phyloP scores from a whole-genome alignment of 2,329 filamentous ascomycete species.

The Stachybotrys chartarum region DNA sequence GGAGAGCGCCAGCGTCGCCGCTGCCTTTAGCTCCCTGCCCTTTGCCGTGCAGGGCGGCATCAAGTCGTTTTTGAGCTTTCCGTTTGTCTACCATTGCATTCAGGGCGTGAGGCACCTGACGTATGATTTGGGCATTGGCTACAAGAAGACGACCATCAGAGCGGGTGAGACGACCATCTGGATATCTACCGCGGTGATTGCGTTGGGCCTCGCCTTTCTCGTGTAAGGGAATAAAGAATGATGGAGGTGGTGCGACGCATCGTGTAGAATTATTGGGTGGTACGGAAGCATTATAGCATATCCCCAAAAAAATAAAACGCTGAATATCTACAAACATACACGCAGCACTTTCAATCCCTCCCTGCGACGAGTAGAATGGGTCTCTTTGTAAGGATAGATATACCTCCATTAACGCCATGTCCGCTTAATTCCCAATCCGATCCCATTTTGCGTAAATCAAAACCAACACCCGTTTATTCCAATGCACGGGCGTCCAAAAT shows the following conservation, averaged over 20 bases:
- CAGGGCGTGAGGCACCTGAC: slow-evolving; percentile 49
- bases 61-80: slow-evolving; percentile 51
- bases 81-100: slow-evolving; percentile 50
- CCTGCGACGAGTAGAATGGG: neutral
- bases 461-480: slow-evolving; percentile 24
- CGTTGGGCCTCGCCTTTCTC: slow-evolving; percentile 40
- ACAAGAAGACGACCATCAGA: slow-evolving; percentile 38
- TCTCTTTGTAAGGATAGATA: too few species aligned
- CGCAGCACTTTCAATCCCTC: neutral
- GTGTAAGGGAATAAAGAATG: slow-evolving; percentile 23
- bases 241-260: neutral
- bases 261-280: slow-evolving; percentile 13
- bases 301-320: neutral
- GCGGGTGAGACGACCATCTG: slow-evolving; percentile 41
- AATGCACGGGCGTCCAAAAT: slow-evolving; percentile 49
- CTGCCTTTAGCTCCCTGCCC: slow-evolving; percentile 52
- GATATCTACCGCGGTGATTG: slow-evolving; percentile 34
- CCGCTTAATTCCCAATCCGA: neutral
- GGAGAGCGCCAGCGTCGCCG: slow-evolving; percentile 52
- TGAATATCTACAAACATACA: neutral
- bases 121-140: slow-evolving; percentile 46
- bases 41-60: slow-evolving; percentile 49
- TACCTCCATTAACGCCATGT: neutral
- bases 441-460: neutral
- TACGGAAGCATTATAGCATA: neutral